Base-by-base conservation (phyloP, 495 filamentous ascomycete species). In the Aspergillus leporis region DNA sequence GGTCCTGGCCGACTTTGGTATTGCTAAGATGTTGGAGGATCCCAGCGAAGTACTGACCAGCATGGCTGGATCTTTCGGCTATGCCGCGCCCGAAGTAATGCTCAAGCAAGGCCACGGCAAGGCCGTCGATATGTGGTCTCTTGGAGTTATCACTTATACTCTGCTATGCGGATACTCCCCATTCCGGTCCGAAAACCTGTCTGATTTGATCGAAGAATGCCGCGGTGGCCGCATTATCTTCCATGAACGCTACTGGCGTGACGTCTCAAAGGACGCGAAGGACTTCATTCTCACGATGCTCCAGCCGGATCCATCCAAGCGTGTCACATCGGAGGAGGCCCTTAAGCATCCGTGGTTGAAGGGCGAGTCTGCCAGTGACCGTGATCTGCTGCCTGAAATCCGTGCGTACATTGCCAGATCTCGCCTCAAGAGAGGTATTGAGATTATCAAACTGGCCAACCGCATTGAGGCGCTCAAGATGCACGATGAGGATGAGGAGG, bases 101-200 rank as follows among this genome's bases (percentile, higher is more conserved):
- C 80, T 97, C 50, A 97, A 97, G 79, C 85, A 90, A 63, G 94
- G 95, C 38, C 94, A 99, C 70, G 94, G 95, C 67, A 98, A 98
- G 72, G 90, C 94, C n/a, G 94, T 98, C 30, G 94, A 99, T 69
- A 95, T 99, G 90, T 99, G 94, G 94, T 97, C 93, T 9, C 80
- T 99, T 66, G 94, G 94, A 62, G 93, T 99, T 63, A 98, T 99
- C 68, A 98, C 95, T 30, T 99, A 99, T 77, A 98, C 95, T 16
- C 83, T 99, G n/a, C 90, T 99, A 41, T 99, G 94, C 74, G 94
- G 94, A 51, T 99, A 99, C 75, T 97, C 93, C 12, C 94, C 94
- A 30, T 99, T 98, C 86, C 88, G 94, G 55, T 91, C 90, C 61
- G 94, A 99, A 74, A 96, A 90, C 65, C 77, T 99, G 30, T 84